Evolutionary conservation across 108 stramenopile species (phyloP).

Genomic region (Nannochloropsis gaditana): DNA sequence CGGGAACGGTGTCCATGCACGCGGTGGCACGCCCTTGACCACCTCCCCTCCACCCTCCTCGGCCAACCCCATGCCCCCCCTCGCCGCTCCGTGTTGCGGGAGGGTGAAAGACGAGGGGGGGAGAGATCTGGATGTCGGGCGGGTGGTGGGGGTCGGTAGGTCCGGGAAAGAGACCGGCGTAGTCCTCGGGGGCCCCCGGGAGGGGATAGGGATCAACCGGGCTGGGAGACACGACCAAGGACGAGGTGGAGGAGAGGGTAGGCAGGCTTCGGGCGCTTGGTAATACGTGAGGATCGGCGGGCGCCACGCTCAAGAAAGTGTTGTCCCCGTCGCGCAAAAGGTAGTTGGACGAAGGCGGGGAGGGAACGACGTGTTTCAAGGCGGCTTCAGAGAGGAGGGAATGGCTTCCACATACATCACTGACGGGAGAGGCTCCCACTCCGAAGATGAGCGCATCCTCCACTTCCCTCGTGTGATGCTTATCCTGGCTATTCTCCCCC

Average conservation of each 20-base stretch:
- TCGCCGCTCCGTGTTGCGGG: background rate
- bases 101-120: background rate
- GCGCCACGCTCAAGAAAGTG: background rate
- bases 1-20: too few species aligned
- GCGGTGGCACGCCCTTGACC: background rate
- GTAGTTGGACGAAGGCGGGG: background rate
- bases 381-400: slow-evolving; percentile 1
- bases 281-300: background rate
- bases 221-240: background rate
- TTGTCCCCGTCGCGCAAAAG: background rate
- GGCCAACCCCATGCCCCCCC: background rate
- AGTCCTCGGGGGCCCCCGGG: background rate
- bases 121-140: background rate
- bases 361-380: background rate
- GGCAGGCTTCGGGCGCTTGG: background rate
- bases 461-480: too few species aligned
- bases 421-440: background rate
- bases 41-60: background rate
- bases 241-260: background rate
- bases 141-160: background rate
- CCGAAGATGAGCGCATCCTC: too few species aligned
- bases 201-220: background rate
- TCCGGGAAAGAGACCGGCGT: background rate
- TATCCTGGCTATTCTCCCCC: too few species aligned
- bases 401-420: background rate